Base-by-base conservation (phyloP, 1,284 basidiomycete species). In the Microbotryum intermedium region DNA sequence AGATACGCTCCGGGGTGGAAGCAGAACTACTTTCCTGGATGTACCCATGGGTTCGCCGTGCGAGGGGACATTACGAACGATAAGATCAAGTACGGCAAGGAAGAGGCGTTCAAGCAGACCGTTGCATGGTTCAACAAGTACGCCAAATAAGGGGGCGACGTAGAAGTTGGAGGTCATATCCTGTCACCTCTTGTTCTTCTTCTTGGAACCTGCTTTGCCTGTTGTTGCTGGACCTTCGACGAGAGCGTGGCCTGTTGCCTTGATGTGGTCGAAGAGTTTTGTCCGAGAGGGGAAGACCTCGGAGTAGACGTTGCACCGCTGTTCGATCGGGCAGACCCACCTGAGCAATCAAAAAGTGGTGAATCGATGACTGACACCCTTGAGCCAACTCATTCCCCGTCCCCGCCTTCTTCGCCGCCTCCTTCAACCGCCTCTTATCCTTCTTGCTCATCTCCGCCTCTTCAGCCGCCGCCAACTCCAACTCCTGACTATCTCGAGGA, bases 181-280 rank as follows among this genome's bases (percentile, higher is more conserved):
- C 28, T 46, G 26, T 49, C 23, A 49, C 48, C 42, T 53, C 49
- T 59, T 66, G 50, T 58, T 58, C 60, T 65, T 66, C 29, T 55
- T 55, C 55, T 58, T 66, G 47, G 43, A 58, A 59, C 39, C 34
- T 46, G 42, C 28, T 53, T 49, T 39, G 55, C 65, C 42, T 39
- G 34, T 13, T 39, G 34, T 11, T 11, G 34, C 16, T 39, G 34
- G 34, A 39, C 71, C 70, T 54, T 71, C 70, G 18, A 83, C 84
- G 29, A 80, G 71, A 1, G 88, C 88, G 74, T 94, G 90, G 1
- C 85, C 87, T 7, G 81, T 82, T 48, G 82, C 80, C 43, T 79
- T 81, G 69, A 92, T 82, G 73, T 90, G 89, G 42, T 75, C 76
- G 70, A 94, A 94, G 13, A 94, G 75, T 71, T 86, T 88, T 2